phyloP scores from a whole-genome alignment of 2,329 filamentous ascomycete species.

The Juglanconis sp. region DNA sequence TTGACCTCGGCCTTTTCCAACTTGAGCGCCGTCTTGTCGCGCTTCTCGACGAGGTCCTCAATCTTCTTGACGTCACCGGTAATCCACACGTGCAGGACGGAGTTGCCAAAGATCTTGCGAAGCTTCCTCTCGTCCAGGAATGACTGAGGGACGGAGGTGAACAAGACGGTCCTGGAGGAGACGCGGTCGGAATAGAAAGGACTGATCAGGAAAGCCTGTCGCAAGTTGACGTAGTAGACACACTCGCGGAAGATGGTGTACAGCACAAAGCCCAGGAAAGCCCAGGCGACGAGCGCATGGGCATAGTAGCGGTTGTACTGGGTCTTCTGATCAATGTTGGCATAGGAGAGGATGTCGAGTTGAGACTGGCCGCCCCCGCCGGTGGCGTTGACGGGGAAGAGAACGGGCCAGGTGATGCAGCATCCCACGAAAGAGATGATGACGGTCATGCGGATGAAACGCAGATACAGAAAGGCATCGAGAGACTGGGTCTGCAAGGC shows the following conservation, averaged over 20 bases:
- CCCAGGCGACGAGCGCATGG: constrained; percentile 74
- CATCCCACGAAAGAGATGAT: constrained; percentile 77
- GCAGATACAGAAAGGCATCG: constrained; percentile 18
- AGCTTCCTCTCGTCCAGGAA: constrained; percentile 78
- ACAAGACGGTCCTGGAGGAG: constrained; percentile 86
- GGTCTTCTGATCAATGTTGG: constrained; percentile 62
- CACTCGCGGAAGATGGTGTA: constrained; percentile 83
- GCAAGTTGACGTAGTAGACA: constrained; percentile 88
- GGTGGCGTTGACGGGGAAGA: constrained; percentile 83
- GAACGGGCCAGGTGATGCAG: constrained; percentile 79
- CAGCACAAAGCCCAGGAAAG: constrained; percentile 85
- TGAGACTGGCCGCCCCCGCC: constrained; percentile 64
- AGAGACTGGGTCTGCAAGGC: constrained; percentile 36
- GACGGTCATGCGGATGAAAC: constrained; percentile 18
- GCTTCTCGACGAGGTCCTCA: constrained; percentile 75
- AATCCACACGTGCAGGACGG: constrained; percentile 83
- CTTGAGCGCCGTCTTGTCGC: constrained; percentile 75
- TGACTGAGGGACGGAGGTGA: constrained; percentile 75
- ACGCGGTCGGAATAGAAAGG: constrained; percentile 80
- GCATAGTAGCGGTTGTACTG: constrained; percentile 68
- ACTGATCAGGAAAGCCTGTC: constrained; percentile 86
- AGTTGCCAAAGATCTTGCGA: constrained; percentile 75
- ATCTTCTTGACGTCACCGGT: constrained; percentile 73
- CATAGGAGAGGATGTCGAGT: constrained; percentile 75
- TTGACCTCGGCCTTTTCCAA: constrained; percentile 85